Evolutionary conservation across 106 monocot species (phyloP), one percentile per base, ranked within the genome.

Genomic region (Dendrobium nobile): DNA sequence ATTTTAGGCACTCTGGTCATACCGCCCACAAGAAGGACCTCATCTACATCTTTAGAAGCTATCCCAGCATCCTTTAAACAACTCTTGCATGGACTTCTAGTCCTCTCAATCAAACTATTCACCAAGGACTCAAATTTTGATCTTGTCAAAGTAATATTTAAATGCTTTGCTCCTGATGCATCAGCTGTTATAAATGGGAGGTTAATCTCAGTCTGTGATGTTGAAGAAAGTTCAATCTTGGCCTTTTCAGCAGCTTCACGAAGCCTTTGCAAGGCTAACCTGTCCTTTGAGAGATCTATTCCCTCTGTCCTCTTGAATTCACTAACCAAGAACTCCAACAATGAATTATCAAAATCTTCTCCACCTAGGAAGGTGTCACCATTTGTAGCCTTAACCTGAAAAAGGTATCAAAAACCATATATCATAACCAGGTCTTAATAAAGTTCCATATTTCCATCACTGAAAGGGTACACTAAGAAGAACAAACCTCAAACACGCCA

Each of bases 201-300:
- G 81, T 95, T 92, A 37, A 95, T 87, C 28, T 92, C 92, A 2
- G 95, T 95, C 78, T 95, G 95, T 18, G 95, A 87, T 47, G 95
- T 95, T 47, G 92, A 95, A 1, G 95, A 95, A 6, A 95, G 90
- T 41, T 95, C 95, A 75, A 92, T 89, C 81, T 95, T 92, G 33
- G 95, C 95, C 77, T 95, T 95, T 83, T 95, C 95, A 33, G 92
- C 95, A 42, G 92, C 95, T 78, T 95, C 95, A 48, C 95, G 82
- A 22, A 95, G 88, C 82, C 95, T 88, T 40, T 95, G 95, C 22
- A 95, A 72, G 1, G 92, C 92, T 16, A 95, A 72, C 65, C 89
- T 86, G 70, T 95, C 95, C 82, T 92, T 92, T 17, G 92, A 87
- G 17, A 95, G 90, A 84, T 95, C 95, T 73, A 95, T 90, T 15